Evolutionary conservation across 1,284 basidiomycete genomes (phyloP).

Genomic region (Cutaneotrichosporon sp.): DNA sequence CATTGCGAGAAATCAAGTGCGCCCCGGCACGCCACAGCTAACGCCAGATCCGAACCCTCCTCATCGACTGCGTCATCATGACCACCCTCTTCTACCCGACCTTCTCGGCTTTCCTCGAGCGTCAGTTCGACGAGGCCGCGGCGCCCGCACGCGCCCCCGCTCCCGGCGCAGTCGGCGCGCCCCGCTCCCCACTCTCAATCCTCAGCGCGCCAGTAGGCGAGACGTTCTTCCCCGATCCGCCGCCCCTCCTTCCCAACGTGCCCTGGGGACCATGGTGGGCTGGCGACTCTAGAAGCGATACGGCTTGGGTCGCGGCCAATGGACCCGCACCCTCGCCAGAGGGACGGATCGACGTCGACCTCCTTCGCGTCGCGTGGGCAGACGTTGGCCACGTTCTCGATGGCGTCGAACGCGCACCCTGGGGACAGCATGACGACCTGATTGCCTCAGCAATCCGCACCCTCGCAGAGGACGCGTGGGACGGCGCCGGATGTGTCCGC

Average conservation of each 20-base stretch:
- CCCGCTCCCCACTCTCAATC: slow-evolving; percentile 9
- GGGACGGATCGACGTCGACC: slow-evolving; percentile 26
- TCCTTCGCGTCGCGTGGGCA: slow-evolving; percentile 45
- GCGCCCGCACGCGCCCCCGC: neutral
- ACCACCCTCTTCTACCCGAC: slow-evolving; percentile 93
- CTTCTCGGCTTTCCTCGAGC: slow-evolving; percentile 73
- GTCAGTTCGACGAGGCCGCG: slow-evolving; percentile 24
- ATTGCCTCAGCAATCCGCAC: slow-evolving; percentile 14
- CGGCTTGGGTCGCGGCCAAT: slow-evolving; percentile 16
- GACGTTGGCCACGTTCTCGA: slow-evolving; percentile 48
- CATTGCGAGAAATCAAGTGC: slow-evolving; percentile 52
- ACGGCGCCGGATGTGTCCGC: slow-evolving; percentile 36
- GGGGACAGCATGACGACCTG: slow-evolving; percentile 18
- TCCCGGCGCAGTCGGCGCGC: slow-evolving; percentile 1
- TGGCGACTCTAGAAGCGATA: slow-evolving; percentile 23
- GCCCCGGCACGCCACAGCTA: slow-evolving; percentile 9
- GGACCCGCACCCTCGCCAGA: slow-evolving; percentile 14
- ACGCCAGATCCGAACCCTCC: slow-evolving; percentile 87
- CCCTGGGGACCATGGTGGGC: slow-evolving; percentile 46
- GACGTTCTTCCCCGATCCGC: slow-evolving; percentile 37
- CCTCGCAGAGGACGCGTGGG: slow-evolving; percentile 34
- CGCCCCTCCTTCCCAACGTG: slow-evolving; percentile 44
- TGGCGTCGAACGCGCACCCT: slow-evolving; percentile 17
- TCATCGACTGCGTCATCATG: slow-evolving; percentile 91
- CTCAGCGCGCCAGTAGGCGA: slow-evolving; percentile 14